Conservation (phyloP, 441 rosid genomes). For the Gossypium armourianum region DNA sequence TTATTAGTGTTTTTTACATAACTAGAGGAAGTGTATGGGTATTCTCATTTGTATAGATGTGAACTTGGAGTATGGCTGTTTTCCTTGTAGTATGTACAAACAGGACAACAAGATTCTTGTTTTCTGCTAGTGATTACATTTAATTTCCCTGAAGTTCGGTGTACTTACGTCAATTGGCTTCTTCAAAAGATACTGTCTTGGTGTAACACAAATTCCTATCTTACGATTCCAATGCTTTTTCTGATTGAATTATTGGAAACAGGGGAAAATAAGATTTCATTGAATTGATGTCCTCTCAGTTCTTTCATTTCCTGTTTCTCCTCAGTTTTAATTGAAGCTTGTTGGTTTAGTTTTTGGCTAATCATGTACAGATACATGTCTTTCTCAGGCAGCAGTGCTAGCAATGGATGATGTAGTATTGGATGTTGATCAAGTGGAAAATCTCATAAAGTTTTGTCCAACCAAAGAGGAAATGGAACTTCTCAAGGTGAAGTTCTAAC, state of each 20-base stretch:
- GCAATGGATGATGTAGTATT: slow-evolving; percentile 83
- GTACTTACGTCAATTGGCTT: not conserved
- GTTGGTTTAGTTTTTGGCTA: not conserved
- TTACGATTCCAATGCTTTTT: slow-evolving; percentile 2
- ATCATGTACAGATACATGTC: slow-evolving; percentile 12
- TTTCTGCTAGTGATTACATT: not conserved
- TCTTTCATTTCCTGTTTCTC: not conserved
- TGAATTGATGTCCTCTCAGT: not conserved
- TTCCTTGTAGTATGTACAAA: not conserved
- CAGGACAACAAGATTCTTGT: not conserved
- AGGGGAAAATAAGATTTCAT: not conserved
- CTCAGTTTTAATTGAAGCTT: not conserved
- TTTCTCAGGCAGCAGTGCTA: slow-evolving; percentile 72
- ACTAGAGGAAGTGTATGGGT: not conserved
- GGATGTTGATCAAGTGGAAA: slow-evolving; percentile 93
- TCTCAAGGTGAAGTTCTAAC: slow-evolving; percentile 59
- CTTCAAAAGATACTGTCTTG: not conserved
- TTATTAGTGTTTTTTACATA: slow-evolving; percentile 2
- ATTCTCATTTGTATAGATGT: not conserved
- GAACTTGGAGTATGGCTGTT: not conserved
- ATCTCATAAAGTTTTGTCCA: slow-evolving; percentile 91
- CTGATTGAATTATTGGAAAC: not conserved
- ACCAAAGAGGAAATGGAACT: slow-evolving; percentile 97
- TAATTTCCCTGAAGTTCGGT: not conserved
- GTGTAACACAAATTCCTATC: slow-evolving; percentile 7